These are phyloP conservation scores for Rubia yunnanensis DNA, from an alignment of 257 asterid species.

Conservation along the genomic window DNA sequence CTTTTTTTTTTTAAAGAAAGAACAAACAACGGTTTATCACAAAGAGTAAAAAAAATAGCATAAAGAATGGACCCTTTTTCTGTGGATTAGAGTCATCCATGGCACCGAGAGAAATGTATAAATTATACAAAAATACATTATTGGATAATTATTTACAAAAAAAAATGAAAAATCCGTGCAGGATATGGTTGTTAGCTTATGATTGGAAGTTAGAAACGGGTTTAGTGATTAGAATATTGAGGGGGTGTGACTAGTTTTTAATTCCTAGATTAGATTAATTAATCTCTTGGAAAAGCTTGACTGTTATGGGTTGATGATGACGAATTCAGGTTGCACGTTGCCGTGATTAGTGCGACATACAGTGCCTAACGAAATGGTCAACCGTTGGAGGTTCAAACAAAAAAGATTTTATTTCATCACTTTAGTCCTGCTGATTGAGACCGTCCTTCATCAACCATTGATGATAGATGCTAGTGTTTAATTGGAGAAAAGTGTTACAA, in stretches of 20 bases:
- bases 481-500: no score
- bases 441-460: not conserved
- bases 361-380: not conserved
- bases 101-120: conserved; percentile 29
- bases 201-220: conserved; percentile 15
- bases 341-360: conserved; percentile 8
- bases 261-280: not conserved
- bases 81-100: conserved; percentile 56
- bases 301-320: conserved; percentile 1
- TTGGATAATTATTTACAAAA: conserved; percentile 4
- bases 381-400: not conserved
- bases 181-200: conserved; percentile 45
- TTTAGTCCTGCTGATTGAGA: not conserved
- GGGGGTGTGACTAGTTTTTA: not conserved
- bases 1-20: not conserved
- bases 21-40: not conserved
- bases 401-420: not conserved
- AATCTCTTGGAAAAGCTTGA: not conserved
- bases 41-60: not conserved
- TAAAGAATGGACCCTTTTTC: conserved; percentile 26
- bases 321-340: not conserved
- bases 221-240: not conserved
- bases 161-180: conserved; percentile 12
- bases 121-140: not conserved
- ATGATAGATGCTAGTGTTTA: not conserved